Evolutionary conservation across 805 yeast genomes (phyloP).

Genomic region (Lipomyces japonicus): DNA sequence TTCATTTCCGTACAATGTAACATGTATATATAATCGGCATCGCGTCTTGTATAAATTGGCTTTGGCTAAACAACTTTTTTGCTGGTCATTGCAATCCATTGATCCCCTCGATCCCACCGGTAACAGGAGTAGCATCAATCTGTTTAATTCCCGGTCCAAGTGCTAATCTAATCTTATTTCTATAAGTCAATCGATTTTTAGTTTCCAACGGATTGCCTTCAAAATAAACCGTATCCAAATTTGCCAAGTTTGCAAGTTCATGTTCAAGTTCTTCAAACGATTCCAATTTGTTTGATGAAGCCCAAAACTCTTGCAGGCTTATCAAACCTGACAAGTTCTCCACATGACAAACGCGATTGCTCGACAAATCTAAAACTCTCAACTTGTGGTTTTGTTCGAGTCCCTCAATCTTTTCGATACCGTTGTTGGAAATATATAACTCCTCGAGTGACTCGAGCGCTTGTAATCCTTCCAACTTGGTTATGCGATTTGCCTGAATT

Average conservation of each 20-base stretch:
- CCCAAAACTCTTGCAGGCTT: constrained; percentile 90
- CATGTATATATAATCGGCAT: no score
- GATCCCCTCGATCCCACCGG: neutral
- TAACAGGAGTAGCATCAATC: constrained; percentile 75
- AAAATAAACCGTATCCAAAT: constrained; percentile 82
- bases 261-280: constrained; percentile 65
- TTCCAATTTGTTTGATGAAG: constrained; percentile 68
- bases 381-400: constrained; percentile 66
- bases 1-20: no score
- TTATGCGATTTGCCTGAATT: constrained; percentile 79
- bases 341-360: constrained; percentile 61
- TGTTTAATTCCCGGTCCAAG: constrained; percentile 69
- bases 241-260: constrained; percentile 58
- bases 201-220: constrained; percentile 89
- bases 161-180: constrained; percentile 73
- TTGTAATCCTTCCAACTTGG: constrained; percentile 77
- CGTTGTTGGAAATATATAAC: constrained; percentile 82
- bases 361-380: constrained; percentile 73
- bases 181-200: constrained; percentile 70
- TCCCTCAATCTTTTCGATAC: constrained; percentile 68
- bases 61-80: no score
- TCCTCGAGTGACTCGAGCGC: constrained; percentile 71
- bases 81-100: no score
- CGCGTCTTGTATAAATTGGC: no score
- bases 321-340: constrained; percentile 62